Evolutionary conservation across 2,329 filamentous ascomycete genomes (phyloP).

Genomic region (Ophioceras dolichostomum): DNA sequence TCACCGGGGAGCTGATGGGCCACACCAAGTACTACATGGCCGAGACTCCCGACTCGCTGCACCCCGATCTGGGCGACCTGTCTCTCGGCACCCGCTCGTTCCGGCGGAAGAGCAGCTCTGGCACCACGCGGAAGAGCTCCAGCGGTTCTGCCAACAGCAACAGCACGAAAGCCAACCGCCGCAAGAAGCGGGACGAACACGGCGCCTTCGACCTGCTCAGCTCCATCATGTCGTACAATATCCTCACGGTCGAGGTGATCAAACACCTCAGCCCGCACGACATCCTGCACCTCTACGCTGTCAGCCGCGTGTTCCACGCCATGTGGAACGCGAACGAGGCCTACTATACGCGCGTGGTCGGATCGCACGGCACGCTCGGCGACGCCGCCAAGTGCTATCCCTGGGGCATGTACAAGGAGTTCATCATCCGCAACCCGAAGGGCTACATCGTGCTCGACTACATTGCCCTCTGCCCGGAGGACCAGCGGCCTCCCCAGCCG

Average conservation of each 20-base stretch:
- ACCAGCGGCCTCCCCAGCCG: neutral
- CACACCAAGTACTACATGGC: slow-evolving; percentile 10
- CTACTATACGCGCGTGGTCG: slow-evolving; percentile 17
- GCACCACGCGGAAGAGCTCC: neutral
- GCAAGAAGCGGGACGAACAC: neutral
- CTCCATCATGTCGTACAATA: slow-evolving; percentile 28
- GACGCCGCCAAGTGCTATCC: slow-evolving; percentile 45
- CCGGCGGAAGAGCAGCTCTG: too few relatives aligned
- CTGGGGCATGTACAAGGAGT: slow-evolving; percentile 43
- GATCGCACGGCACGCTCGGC: slow-evolving; percentile 34
- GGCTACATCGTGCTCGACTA: slow-evolving; percentile 24
- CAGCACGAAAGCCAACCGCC: neutral
- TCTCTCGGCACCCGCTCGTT: neutral
- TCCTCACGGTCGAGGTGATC: slow-evolving; percentile 42
- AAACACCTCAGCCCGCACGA: slow-evolving; percentile 40
- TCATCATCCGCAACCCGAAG: slow-evolving; percentile 49
- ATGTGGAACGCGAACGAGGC: slow-evolving; percentile 15
- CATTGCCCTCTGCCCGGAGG: slow-evolving; percentile 8
- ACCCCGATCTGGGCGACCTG: neutral
- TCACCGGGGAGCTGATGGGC: slow-evolving; percentile 1
- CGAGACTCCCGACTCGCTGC: neutral
- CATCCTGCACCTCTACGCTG: slow-evolving; percentile 51
- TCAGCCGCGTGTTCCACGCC: slow-evolving; percentile 49
- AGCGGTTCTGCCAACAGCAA: neutral
- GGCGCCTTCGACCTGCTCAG: slow-evolving; percentile 27